Conservation (phyloP, 2,329 filamentous ascomycete species). For the Achaetomium macrosporum region DNA sequence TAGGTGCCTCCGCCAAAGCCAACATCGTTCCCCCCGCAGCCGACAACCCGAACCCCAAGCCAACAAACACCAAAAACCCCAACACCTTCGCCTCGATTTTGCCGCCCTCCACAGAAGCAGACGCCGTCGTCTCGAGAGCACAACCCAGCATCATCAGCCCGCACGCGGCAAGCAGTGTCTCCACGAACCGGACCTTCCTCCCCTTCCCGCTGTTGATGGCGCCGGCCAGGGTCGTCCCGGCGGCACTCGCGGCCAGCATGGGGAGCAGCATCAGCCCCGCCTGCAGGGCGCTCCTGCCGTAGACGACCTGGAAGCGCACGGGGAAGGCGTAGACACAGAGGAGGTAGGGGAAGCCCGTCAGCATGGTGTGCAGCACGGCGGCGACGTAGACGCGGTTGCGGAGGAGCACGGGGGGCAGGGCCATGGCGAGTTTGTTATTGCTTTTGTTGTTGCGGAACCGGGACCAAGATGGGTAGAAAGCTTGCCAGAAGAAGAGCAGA, state of each 20-base stretch:
- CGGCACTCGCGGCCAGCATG: conserved; percentile 44
- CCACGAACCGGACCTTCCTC: conserved; percentile 37
- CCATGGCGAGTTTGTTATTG: conserved; percentile 30
- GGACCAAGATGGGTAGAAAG: too few species aligned
- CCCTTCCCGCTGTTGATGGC: conserved; percentile 37
- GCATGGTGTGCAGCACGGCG: conserved; percentile 39
- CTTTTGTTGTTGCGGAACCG: conserved; percentile 20
- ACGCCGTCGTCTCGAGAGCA: conserved; percentile 40
- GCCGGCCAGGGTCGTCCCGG: conserved; percentile 40
- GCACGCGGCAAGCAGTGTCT: conserved; percentile 39
- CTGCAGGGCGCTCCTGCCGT: conserved; percentile 39
- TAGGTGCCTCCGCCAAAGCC: conserved; percentile 36
- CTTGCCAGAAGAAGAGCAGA: conserved; percentile 38
- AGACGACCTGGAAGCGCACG: conserved; percentile 45
- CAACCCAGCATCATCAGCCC: conserved; percentile 42
- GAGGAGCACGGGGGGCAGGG: conserved; percentile 45
- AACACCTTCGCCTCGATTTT: conserved; percentile 40
- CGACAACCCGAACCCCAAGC: conserved; percentile 47
- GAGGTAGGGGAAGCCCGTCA: conserved; percentile 47
- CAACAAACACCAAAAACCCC: conserved; percentile 46
- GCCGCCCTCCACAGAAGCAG: conserved; percentile 27
- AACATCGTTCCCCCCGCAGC: conserved; percentile 44
- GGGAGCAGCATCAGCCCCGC: conserved; percentile 49
- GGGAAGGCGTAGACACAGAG: conserved; percentile 46
- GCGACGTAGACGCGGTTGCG: conserved; percentile 41